Evolutionary conservation across 1,284 basidiomycete genomes (phyloP), one percentile per base, ranked within the genome.

Genomic region (Nidula niveotomentosa): DNA sequence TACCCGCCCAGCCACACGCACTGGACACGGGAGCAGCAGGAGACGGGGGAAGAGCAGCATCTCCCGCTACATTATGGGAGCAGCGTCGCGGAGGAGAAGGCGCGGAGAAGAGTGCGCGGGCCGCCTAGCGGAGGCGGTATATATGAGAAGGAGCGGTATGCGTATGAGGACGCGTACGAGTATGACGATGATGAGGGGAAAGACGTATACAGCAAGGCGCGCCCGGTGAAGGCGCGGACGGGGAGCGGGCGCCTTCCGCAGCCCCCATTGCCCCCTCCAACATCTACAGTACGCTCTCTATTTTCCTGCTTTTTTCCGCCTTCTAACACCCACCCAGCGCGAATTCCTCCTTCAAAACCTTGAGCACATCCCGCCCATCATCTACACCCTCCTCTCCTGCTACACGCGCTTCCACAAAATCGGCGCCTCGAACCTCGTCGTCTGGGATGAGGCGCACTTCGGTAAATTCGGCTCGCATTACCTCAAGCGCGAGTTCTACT

Each of bases 401-500:
- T 91, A 92, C 81, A 98, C 96, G 7, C 90, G 96, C 39, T 96
- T 93, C 72, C 93, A 96, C 80, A 84, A 88, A 60, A 99, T 99
- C 56, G 96, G 96, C n/a, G 83, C 86, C 54, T 83, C 91, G 52
- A 84, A 90, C 65, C 72, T 84, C 60, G 96, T 99, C 71, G 88
- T 98, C 56, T 99, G 97, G 96, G 97, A 99, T 72, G 97, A 98
- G 78, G 94, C 94, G n/a, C 94, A 97, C 73, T 97, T 97, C 73
- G 94, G 95, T 64, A 97, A 97, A 74, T 97, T 97, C 72, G 94
- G 94, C 53, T 94, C 94, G 30, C 91, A 97, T 74, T 99, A 99
- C 73, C 80, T 99, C 69, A 94, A 96, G 70, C 91, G 94, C 66
- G 91, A 94, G 67, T 97, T 96, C 77, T 97, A 96, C 76, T 94